Percentiles rank a stretch among this genome's conserved stretches.
Conservation (phyloP, 2,329 filamentous ascomycete genomes). For the Colletotrichum higginsianum region DNA sequence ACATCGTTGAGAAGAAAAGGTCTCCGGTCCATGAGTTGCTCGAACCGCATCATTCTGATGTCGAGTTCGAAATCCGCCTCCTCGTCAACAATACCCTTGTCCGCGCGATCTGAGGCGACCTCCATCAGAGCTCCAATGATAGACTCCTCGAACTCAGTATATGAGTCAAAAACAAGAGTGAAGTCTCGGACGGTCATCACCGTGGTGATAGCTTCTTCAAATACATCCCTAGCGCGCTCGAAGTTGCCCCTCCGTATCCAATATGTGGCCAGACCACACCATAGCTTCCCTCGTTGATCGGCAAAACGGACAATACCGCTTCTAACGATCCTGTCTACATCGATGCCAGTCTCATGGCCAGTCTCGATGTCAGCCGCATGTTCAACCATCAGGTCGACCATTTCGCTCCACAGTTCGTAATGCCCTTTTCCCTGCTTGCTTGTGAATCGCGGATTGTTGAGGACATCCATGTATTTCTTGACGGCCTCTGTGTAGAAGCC, state of each 20-base stretch:
- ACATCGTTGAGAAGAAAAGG: slow-evolving; percentile 98
- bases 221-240: slow-evolving; percentile 91
- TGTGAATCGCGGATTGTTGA: slow-evolving; percentile 91
- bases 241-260: slow-evolving; percentile 96
- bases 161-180: slow-evolving; percentile 95
- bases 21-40: slow-evolving; percentile 96
- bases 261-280: slow-evolving; percentile 95
- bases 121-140: slow-evolving; percentile 95
- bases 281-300: slow-evolving; percentile 94
- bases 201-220: slow-evolving; percentile 96
- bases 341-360: slow-evolving; percentile 84
- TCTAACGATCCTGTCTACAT: slow-evolving; percentile 92
- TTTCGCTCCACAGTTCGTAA: slow-evolving; percentile 97
- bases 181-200: slow-evolving; percentile 99
- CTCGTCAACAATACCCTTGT: slow-evolving; percentile 83
- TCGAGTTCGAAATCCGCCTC: slow-evolving; percentile 95
- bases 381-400: slow-evolving; percentile 94
- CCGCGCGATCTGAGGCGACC: slow-evolving; percentile 82
- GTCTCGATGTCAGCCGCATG: slow-evolving; percentile 90
- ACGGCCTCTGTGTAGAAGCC: slow-evolving; percentile 92
- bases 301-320: slow-evolving; percentile 93
- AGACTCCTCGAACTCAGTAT: slow-evolving; percentile 96
- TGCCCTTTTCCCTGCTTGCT: slow-evolving; percentile 96
- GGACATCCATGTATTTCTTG: slow-evolving; percentile 89
- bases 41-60: slow-evolving; percentile 97